Evolutionary conservation across 495 filamentous ascomycete species (phyloP).

Genomic region (Ascobolus immersus): DNA sequence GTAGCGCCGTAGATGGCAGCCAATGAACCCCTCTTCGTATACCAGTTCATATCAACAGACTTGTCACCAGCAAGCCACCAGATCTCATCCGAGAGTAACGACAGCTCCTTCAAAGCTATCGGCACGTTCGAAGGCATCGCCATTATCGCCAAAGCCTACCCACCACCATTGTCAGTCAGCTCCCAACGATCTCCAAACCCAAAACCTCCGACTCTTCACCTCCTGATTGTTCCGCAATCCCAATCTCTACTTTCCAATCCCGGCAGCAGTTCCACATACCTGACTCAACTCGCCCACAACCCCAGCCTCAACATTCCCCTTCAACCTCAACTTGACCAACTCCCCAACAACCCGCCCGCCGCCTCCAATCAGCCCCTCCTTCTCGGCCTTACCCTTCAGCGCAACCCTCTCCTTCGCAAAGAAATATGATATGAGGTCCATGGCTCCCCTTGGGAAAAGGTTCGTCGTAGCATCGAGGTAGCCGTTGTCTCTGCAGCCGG

Average conservation of each 20-base stretch:
- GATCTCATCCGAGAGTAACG: conserved; percentile 64
- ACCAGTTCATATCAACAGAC: conserved; percentile 66
- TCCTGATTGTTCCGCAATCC: not conserved
- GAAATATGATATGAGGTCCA: conserved; percentile 62
- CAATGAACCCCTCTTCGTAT: conserved; percentile 59
- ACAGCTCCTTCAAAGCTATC: conserved; percentile 51
- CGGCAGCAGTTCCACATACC: conserved; percentile 10
- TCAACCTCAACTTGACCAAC: conserved; percentile 44
- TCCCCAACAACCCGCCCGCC: conserved; percentile 26
- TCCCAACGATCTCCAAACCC: not conserved
- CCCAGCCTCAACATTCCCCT: conserved; percentile 38
- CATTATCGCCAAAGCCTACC: conserved; percentile 67
- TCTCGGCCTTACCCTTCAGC: conserved; percentile 15
- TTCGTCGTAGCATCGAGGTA: conserved; percentile 70
- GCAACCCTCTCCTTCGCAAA: conserved; percentile 35
- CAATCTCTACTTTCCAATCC: not conserved
- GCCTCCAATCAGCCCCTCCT: conserved; percentile 12
- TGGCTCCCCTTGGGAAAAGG: conserved; percentile 50
- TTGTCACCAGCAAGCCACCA: conserved; percentile 58
- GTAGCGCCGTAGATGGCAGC: conserved; percentile 58
- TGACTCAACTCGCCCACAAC: conserved; percentile 66
- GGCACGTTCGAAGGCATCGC: conserved; percentile 53
- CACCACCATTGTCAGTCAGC: not conserved
- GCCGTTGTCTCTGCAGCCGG: conserved; percentile 56
- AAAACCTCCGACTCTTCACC: not conserved